Percentiles rank a stretch among this genome's conserved stretches.
Conservation (phyloP, 345 rosid genomes). For the Garcia nutans region DNA sequence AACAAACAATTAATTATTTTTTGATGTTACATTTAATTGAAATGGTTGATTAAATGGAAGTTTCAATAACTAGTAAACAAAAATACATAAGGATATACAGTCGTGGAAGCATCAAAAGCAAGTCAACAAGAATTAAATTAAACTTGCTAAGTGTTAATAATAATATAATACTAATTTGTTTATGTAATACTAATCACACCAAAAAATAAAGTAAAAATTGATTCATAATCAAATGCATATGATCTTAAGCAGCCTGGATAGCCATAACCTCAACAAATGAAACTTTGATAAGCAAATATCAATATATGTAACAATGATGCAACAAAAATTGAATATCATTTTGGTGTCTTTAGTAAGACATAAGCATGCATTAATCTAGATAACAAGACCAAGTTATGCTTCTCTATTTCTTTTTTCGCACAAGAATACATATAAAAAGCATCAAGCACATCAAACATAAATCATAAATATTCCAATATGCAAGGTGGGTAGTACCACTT, state of each 20-base stretch:
- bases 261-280: neutral
- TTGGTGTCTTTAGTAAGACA: neutral
- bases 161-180: too few species aligned
- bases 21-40: too few species aligned
- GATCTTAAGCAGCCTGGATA: neutral
- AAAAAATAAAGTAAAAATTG: neutral
- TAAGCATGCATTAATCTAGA: neutral
- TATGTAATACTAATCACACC: too few species aligned
- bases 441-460: conserved; percentile 3
- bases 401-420: too few species aligned
- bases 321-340: neutral
- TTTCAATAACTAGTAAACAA: neutral
- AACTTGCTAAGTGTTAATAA: neutral
- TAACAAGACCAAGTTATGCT: neutral
- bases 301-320: neutral
- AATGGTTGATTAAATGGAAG: too few species aligned
- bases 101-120: neutral
- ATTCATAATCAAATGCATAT: neutral
- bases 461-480: neutral
- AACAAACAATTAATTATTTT: too few species aligned
- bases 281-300: neutral
- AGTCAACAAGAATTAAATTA: neutral
- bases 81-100: neutral
- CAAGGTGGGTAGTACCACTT: neutral
- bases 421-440: neutral